Percentiles rank a stretch among this genome's conserved stretches.
phyloP scores from a whole-genome alignment of 805 yeast genomes.

The Kregervanrija fluxuum region DNA sequence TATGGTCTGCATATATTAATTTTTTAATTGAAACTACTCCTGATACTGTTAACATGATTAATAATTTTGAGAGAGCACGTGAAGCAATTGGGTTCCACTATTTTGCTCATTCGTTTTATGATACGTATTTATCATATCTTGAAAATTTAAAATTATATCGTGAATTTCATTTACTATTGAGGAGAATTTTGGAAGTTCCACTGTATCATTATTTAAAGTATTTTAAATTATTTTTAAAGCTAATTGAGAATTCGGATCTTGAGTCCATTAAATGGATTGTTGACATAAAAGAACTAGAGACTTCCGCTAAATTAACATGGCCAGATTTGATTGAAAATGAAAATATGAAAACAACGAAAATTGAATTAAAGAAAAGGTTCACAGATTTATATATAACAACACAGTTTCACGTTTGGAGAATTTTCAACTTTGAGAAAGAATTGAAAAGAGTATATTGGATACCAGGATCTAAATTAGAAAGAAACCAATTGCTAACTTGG shows the following conservation, averaged over 20 bases:
- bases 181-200: conserved; percentile 50
- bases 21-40: conserved; percentile 29
- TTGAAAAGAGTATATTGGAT: conserved; percentile 33
- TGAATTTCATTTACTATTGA: conserved; percentile 35
- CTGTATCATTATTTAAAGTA: conserved; percentile 44
- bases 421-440: conserved; percentile 42
- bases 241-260: conserved; percentile 29
- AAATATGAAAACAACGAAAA: conserved; percentile 23
- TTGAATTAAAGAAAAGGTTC: conserved; percentile 38
- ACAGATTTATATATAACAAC: conserved; percentile 49
- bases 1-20: conserved; percentile 45
- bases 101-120: conserved; percentile 44
- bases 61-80: conserved; percentile 41
- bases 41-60: conserved; percentile 26
- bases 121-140: conserved; percentile 39
- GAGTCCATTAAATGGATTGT: conserved; percentile 21
- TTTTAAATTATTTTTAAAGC: conserved; percentile 31
- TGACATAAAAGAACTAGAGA: conserved; percentile 16
- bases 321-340: conserved; percentile 17
- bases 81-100: conserved; percentile 44
- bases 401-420: conserved; percentile 44
- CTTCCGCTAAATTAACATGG: conserved; percentile 15
- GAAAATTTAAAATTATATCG: conserved; percentile 18
- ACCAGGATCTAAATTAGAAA: conserved; percentile 24
- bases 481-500: conserved; percentile 52